Evolutionary conservation across 164 flowering plant genomes (phyloP).

Genomic region (Umbilicus rupestris): DNA sequence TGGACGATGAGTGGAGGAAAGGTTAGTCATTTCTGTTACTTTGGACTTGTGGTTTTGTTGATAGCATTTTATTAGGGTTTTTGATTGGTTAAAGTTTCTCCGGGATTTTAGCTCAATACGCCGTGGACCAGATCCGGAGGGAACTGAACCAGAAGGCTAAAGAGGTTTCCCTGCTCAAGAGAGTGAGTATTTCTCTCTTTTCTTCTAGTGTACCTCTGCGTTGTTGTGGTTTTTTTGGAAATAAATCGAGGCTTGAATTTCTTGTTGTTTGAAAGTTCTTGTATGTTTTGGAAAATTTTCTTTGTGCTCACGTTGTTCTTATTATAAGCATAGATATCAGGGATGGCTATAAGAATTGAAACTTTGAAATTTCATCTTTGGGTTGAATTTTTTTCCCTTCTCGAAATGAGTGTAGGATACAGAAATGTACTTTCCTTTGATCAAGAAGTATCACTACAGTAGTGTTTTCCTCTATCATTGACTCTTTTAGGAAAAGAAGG

Average conservation of each 20-base stretch:
- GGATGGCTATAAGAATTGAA: no score
- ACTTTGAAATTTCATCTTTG: no score
- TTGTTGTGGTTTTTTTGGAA: background rate
- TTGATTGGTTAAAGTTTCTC: background rate
- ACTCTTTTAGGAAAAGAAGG: slow-evolving; percentile 39
- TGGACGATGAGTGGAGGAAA: slow-evolving; percentile 74
- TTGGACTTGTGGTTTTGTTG: background rate
- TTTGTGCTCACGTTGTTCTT: no score
- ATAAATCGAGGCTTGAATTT: background rate
- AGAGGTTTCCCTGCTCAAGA: slow-evolving; percentile 56
- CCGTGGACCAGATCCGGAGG: slow-evolving; percentile 53
- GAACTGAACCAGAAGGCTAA: slow-evolving; percentile 72
- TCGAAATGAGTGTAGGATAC: no score
- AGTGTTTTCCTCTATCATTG: background rate
- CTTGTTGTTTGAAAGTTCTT: background rate
- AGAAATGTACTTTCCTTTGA: background rate
- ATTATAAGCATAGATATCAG: no score
- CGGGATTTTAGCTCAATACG: slow-evolving; percentile 54
- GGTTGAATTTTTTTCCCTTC: no score
- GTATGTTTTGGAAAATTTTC: no score
- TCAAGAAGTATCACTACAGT: background rate
- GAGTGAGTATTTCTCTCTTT: slow-evolving; percentile 31
- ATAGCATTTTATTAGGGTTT: background rate
- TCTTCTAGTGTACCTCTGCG: background rate
- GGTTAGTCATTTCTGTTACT: slow-evolving; percentile 27